phyloP scores from a whole-genome alignment of 2,329 filamentous ascomycete genomes.

The Phaeosphaeriaceae sp. region DNA sequence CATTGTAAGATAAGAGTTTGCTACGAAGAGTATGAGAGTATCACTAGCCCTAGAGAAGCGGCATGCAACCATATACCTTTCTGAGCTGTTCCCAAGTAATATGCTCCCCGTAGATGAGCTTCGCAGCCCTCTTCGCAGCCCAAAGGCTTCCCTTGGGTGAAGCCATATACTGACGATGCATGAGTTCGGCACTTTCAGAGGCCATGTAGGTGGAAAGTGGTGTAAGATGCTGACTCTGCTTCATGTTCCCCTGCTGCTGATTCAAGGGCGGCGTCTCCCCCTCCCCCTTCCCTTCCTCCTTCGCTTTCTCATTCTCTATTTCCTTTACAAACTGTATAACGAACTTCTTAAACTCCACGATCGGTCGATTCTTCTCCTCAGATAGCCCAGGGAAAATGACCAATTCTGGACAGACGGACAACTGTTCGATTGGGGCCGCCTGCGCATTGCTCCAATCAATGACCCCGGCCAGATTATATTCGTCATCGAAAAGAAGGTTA shows the following conservation, averaged over 20 bases:
- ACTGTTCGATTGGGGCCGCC: conserved; percentile 42
- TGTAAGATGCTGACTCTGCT: conserved; percentile 16
- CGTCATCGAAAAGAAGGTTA: conserved; percentile 52
- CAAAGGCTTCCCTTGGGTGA: conserved; percentile 15
- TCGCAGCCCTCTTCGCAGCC: conserved; percentile 17
- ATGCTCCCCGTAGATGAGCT: conserved; percentile 23
- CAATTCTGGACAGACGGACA: conserved; percentile 45
- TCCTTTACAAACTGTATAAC: conserved; percentile 21
- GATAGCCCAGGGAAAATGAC: conserved; percentile 20
- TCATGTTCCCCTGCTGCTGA: conserved; percentile 16
- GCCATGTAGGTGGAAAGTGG: conserved; percentile 21
- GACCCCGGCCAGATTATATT: conserved; percentile 49
- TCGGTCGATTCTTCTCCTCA: conserved; percentile 20
- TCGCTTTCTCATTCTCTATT: conserved; percentile 17
- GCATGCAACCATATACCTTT: conserved; percentile 15
- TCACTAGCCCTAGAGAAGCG: conserved; percentile 16
- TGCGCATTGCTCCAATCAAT: conserved; percentile 46
- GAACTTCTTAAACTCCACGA: conserved; percentile 16
- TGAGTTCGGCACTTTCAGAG: conserved; percentile 22
- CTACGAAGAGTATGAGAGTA: conserved; percentile 10
- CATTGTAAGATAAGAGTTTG: conserved; percentile 14
- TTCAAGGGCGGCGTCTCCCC: conserved; percentile 4
- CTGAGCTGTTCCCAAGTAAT: conserved; percentile 22
- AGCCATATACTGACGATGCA: conserved; percentile 22
- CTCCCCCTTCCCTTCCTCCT: conserved; percentile 10